Evolutionary conservation across 306 rosid genomes (phyloP).

Genomic region (Prunus padus): DNA sequence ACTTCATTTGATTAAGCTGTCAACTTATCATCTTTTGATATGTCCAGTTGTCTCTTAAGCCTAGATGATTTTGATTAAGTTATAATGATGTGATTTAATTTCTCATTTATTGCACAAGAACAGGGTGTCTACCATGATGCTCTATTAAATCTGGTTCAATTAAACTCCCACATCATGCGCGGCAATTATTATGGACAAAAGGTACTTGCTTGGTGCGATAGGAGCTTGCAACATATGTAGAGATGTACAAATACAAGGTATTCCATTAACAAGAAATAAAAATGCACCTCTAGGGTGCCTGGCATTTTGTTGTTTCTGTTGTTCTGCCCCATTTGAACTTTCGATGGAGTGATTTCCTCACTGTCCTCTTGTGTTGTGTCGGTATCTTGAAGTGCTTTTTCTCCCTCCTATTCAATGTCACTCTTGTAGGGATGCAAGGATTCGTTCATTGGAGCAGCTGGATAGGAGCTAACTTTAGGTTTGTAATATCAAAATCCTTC

Average conservation of each 20-base stretch:
- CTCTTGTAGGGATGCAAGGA: not conserved
- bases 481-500: conserved; percentile 2
- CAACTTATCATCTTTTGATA: conserved; percentile 4
- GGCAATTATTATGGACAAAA: conserved; percentile 47
- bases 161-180: conserved; percentile 32
- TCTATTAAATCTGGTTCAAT: conserved; percentile 32
- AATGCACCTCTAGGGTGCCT: conserved; percentile 1
- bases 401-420: not conserved
- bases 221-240: conserved; percentile 18
- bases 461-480: conserved; percentile 4
- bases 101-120: conserved; percentile 1
- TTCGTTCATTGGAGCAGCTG: conserved; percentile 1
- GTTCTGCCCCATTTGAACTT: not conserved
- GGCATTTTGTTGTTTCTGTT: not conserved
- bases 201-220: conserved; percentile 41
- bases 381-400: not conserved
- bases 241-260: conserved; percentile 7
- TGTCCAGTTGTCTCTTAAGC: not conserved
- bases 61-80: not conserved
- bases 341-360: not conserved
- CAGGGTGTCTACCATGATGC: conserved; percentile 34
- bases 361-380: not conserved
- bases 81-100: not conserved
- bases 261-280: not conserved
- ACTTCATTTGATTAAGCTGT: not conserved